Conservation (phyloP, 2,329 filamentous ascomycete genomes). For the Calonectria hawksworthii region DNA sequence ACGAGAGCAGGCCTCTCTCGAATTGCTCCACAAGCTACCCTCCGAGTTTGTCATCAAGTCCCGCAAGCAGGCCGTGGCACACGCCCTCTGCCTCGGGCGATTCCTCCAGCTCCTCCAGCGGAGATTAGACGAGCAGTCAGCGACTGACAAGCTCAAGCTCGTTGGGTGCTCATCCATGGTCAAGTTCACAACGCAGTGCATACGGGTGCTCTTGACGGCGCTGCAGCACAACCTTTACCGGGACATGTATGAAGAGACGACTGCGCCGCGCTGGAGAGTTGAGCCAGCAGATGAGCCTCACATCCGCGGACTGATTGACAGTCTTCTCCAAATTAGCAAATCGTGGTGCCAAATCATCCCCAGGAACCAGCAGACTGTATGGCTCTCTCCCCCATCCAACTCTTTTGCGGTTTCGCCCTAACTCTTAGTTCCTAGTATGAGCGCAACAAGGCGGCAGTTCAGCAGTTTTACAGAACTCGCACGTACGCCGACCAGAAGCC, state of each 20-base stretch:
- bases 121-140: conserved; percentile 44
- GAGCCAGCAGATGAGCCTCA: conserved; percentile 49
- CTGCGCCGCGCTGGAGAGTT: conserved; percentile 53
- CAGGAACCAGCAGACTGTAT: conserved; percentile 47
- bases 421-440: conserved; percentile 41
- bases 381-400: neutral
- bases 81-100: conserved; percentile 53
- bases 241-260: conserved; percentile 52
- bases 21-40: conserved; percentile 52
- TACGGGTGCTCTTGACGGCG: conserved; percentile 53
- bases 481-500: conserved; percentile 43
- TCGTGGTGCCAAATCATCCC: conserved; percentile 49
- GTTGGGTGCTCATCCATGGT: conserved; percentile 50
- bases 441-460: conserved; percentile 46
- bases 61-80: conserved; percentile 56
- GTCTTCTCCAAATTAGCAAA: conserved; percentile 51
- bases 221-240: conserved; percentile 53
- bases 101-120: conserved; percentile 53
- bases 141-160: conserved; percentile 43
- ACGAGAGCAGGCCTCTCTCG: conserved; percentile 48
- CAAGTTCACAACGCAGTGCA: conserved; percentile 49
- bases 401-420: neutral
- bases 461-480: conserved; percentile 50
- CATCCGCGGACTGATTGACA: conserved; percentile 50
- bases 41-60: conserved; percentile 52